Base-by-base conservation (phyloP, 805 yeast genomes). In the Candida jianshihensis region DNA sequence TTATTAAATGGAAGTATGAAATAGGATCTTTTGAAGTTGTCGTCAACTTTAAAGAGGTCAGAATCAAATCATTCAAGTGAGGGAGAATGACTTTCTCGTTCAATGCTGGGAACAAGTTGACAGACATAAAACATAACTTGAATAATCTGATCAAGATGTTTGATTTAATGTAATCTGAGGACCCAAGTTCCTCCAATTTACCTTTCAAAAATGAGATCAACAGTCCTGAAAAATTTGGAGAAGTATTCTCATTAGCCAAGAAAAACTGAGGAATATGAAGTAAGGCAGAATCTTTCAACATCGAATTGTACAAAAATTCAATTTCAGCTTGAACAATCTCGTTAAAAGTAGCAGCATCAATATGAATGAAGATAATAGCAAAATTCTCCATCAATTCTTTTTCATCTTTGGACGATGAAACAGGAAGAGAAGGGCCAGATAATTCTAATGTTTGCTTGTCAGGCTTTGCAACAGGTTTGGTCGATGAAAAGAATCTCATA, bases 111-210 rank as follows among this genome's bases (percentile, higher is more conserved):
- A 88, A 90, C 34, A 90, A 64, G 49, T 87, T 90, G 4, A 92
- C 97, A 3, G 96, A 88, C 95, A 90, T 87, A 60, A 92, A 90
- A 48, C 96, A 87, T 27, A 92, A 65, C 58, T 89, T 90, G 74
- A 88, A 92, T 29, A 94, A 64, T 39, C 97, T 68, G 17, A 88
- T 83, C 45, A 92, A 61, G 37, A 92, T 81, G 49, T 84, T 85
- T 0, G 95, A 78, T 47, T 78, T 80, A 22, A 81, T 71, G 25
- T 80, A 68, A 52, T 87, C 89, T 27, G 81, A 78, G 40, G 83
- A 79, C 3, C 97, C 98, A 16, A 94, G 64, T 36, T 80, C 85
- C 17, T 74, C 77, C 35, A 94, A 62, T 46, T 84, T 81, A 0
- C 78, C 68, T 49, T 78, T 78, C 45, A 90, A 66, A 56, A 87